Base-by-base conservation (phyloP, 2,329 filamentous ascomycete species). In the Microdochium paspali region DNA sequence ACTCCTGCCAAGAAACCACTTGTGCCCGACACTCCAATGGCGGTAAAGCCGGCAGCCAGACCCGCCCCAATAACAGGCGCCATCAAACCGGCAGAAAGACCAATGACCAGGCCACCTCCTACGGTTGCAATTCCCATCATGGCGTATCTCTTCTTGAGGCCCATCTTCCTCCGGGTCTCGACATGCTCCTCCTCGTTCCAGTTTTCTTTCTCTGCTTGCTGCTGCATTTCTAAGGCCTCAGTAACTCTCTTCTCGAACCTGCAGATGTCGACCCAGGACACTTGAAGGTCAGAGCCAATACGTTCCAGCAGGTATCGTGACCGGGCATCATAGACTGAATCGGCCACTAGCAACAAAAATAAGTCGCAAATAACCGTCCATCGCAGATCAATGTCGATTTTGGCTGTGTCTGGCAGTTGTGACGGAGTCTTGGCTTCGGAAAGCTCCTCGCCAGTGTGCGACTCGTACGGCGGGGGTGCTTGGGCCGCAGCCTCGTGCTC, bases 151-250 rank as follows among this genome's bases (percentile, higher is more conserved):
- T 81, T 81, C 62, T 87, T 95, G 50, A 90, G 72, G 1, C 87
- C 88, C 59, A 80, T 70, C 63, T 96, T 95, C 46, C 87, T 79
- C 44, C 93, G 80, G 49, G 74, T 79, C 64, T 95, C 89, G 75
- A 97, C 89, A 62, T 97, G 90, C 54, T 94, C 88, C 10, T 93
- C 85, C 64, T 98, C 93, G 55, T 96, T 94, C 93, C 93, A 98
- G 53, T 91, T 95, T 67, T 98, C 93, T 59, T 91, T 94, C 53
- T 90, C 86, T 5, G 89, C 88, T 44, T 87, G 83, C 65, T 97
- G 90, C 66, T 97, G 91, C 89, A 98, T 96, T 66, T 98, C 93
- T 21, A 98, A 72, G 1, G 93, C 90, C 66, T 98, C 93, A 7
- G 93, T 96, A 5, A 98, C 89, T 46, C 90, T 85, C 69, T 96